A percentile compares a stretch with the other conserved stretches of the same genome.
Conservation (phyloP, 2,329 filamentous ascomycete genomes). For the Fusarium praegraminearum region DNA sequence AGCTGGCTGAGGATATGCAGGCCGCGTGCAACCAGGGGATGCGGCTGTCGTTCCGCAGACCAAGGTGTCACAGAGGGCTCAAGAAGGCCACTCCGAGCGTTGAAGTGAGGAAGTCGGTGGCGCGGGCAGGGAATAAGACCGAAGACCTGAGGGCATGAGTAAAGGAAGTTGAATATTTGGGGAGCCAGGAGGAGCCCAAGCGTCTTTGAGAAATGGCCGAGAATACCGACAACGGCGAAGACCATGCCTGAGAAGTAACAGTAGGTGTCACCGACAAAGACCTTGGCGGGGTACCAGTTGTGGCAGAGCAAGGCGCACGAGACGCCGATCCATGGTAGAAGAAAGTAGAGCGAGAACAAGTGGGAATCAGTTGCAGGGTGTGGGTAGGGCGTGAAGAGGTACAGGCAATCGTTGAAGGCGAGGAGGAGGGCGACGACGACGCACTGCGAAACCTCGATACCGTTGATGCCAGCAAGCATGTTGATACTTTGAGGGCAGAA, state of each 20-base stretch:
- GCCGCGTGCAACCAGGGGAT: constrained; percentile 68
- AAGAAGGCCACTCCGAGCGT: constrained; percentile 83
- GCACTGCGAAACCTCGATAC: constrained; percentile 95
- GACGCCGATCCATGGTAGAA: constrained; percentile 94
- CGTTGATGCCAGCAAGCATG: constrained; percentile 99
- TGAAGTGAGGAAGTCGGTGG: constrained; percentile 91
- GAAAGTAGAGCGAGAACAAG: constrained; percentile 93
- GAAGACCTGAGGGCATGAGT: constrained; percentile 92
- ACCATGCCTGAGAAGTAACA: constrained; percentile 99
- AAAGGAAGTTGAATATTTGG: constrained; percentile 96
- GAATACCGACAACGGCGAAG: constrained; percentile 95
- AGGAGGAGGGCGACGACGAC: constrained; percentile 89
- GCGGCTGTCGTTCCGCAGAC: constrained; percentile 75
- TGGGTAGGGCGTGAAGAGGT: constrained; percentile 84
- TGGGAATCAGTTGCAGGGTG: constrained; percentile 97
- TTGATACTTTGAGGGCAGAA: constrained; percentile 99
- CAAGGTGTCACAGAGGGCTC: constrained; percentile 88
- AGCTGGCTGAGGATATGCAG: constrained; percentile 78
- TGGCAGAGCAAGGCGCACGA: constrained; percentile 87
- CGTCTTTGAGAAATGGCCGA: constrained; percentile 98
- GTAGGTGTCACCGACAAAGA: constrained; percentile 98
- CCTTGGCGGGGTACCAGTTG: constrained; percentile 95
- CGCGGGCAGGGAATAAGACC: constrained; percentile 90
- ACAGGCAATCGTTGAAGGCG: constrained; percentile 87
- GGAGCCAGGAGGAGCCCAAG: constrained; percentile 90